Percentiles rank a stretch among this genome's conserved stretches.
phyloP scores from a whole-genome alignment of 257 asterid species.

The Ilex asprella region DNA sequence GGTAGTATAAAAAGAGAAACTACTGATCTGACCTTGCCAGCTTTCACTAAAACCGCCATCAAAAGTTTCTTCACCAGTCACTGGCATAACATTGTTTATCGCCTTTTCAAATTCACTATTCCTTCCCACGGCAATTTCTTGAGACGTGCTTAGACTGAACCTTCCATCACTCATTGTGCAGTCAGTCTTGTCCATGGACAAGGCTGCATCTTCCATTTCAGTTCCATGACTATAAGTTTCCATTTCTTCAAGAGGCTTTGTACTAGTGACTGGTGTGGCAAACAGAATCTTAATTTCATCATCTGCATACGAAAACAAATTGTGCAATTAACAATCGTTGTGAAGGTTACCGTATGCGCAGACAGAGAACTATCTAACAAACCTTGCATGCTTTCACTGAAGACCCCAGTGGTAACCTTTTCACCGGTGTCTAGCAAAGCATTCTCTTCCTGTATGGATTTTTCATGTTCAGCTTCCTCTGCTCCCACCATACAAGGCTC shows the following conservation, averaged over 20 bases:
- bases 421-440: conserved; percentile 1
- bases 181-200: no score
- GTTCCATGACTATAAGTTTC: background rate
- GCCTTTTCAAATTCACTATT: background rate
- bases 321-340: background rate
- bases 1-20: background rate
- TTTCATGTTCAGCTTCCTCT: conserved; percentile 13
- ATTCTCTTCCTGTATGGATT: conserved; percentile 6
- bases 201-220: no score
- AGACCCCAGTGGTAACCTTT: conserved; percentile 6
- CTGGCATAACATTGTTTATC: background rate
- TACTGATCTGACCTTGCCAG: background rate
- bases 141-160: background rate
- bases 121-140: background rate
- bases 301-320: background rate
- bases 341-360: background rate
- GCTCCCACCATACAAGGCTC: conserved; percentile 14
- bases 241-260: background rate
- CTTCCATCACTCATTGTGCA: background rate
- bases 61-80: background rate
- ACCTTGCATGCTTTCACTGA: conserved; percentile 19
- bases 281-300: background rate
- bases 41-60: background rate
- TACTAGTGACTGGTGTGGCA: background rate
- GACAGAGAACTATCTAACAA: conserved; percentile 3